Evolutionary conservation across 2,329 filamentous ascomycete genomes (phyloP).

Genomic region (Passalora sequoiae): DNA sequence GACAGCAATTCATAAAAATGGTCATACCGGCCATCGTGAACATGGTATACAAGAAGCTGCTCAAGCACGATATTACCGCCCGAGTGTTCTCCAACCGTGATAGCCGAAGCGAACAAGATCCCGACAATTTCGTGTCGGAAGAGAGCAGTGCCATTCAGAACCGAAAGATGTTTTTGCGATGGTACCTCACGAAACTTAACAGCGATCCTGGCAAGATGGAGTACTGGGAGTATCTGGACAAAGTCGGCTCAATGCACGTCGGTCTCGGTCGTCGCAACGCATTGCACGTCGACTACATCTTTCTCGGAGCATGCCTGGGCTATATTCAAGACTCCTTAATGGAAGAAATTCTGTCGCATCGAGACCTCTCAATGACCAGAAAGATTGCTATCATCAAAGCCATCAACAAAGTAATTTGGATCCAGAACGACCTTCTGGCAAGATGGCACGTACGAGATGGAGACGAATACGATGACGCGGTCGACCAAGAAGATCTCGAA

Average conservation of each 20-base stretch:
- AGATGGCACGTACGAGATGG: constrained; percentile 57
- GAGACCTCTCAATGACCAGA: constrained; percentile 58
- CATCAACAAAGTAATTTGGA: constrained; percentile 77
- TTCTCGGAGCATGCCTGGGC: constrained; percentile 66
- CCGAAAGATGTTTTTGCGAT: constrained; percentile 71
- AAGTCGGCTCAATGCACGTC: constrained; percentile 81
- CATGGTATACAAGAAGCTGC: constrained; percentile 75
- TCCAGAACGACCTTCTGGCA: constrained; percentile 82
- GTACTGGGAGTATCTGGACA: constrained; percentile 80
- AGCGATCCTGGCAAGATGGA: constrained; percentile 69
- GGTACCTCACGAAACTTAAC: constrained; percentile 69
- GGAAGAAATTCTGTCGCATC: constrained; percentile 69
- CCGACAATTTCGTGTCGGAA: constrained; percentile 60
- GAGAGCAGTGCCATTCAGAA: constrained; percentile 69
- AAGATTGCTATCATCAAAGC: constrained; percentile 73
- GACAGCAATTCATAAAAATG: constrained; percentile 72
- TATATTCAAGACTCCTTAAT: constrained; percentile 74
- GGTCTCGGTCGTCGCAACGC: constrained; percentile 66
- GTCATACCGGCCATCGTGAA: constrained; percentile 78
- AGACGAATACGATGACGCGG: not conserved
- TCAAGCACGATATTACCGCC: constrained; percentile 76
- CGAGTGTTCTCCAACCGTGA: constrained; percentile 62
- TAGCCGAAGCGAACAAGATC: constrained; percentile 60
- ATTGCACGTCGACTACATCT: constrained; percentile 74
- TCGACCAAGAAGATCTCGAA: not conserved